Conservation (phyloP, 345 rosid genomes). For the Euclidium syriacum region DNA sequence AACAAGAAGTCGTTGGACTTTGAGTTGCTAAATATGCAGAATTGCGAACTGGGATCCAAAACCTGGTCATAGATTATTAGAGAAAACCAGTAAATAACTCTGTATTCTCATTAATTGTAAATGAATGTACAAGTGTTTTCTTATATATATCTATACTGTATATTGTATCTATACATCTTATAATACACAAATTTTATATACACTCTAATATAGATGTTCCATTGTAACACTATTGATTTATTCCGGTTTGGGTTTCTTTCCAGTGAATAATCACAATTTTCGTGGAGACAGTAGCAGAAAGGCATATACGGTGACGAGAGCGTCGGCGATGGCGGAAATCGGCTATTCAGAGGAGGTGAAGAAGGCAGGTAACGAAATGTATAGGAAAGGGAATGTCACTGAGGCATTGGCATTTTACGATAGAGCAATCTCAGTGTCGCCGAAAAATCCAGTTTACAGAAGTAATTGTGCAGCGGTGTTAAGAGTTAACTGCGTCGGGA, state of each 20-base stretch:
- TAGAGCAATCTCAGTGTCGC: constrained; percentile 68
- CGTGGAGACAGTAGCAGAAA: constrained; percentile 21
- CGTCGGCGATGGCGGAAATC: constrained; percentile 3
- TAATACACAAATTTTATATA: too few relatives aligned
- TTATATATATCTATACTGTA: too few relatives aligned
- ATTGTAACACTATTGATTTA: constrained; percentile 68
- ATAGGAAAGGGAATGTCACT: constrained; percentile 53
- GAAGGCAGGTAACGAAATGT: constrained; percentile 76
- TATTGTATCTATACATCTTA: too few relatives aligned
- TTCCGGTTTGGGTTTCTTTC: constrained; percentile 47
- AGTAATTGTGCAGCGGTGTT: constrained; percentile 86
- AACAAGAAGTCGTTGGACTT: constrained; percentile 65
- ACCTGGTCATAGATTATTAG: constrained; percentile 56
- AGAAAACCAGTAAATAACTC: too few relatives aligned
- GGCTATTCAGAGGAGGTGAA: constrained; percentile 76
- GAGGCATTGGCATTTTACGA: constrained; percentile 79
- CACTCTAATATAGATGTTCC: too few relatives aligned
- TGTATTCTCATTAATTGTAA: too few relatives aligned
- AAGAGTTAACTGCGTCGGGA: constrained; percentile 72
- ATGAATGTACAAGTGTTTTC: too few relatives aligned
- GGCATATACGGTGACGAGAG: constrained; percentile 35
- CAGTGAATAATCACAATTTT: constrained; percentile 20
- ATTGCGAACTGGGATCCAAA: constrained; percentile 20
- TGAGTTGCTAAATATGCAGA: constrained; percentile 62
- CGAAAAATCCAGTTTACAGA: constrained; percentile 70